These are phyloP conservation scores for Acanthamoeba triangularis DNA, from an alignment of 208 protist genomes.

Conservation along the genomic window DNA sequence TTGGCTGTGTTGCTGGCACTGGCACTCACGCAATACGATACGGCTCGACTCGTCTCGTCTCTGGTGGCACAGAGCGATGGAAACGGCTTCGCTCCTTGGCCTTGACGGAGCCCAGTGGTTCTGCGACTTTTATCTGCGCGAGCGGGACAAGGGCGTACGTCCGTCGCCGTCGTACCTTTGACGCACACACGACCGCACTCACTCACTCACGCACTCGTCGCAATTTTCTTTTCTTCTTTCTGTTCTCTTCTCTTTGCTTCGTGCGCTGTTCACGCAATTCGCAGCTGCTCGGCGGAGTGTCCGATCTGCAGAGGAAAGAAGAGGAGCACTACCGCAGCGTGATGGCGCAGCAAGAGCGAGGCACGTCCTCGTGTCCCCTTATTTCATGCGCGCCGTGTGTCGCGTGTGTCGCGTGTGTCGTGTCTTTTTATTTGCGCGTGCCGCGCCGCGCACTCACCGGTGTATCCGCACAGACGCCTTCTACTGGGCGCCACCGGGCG, in stretches of 20 bases:
- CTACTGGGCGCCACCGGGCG: conserved; percentile 71
- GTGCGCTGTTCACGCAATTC: no score
- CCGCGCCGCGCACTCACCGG: no score
- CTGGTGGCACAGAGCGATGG: conserved; percentile 79
- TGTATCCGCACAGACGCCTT: conserved; percentile 42
- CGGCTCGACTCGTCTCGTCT: no score
- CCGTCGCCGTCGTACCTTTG: no score
- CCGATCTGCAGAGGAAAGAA: conserved; percentile 20
- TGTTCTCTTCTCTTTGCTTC: no score
- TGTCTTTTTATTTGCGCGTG: no score
- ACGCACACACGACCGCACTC: background rate
- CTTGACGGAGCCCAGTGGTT: conserved; percentile 69
- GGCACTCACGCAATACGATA: no score
- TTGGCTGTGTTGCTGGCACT: no score
- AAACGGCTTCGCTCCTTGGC: conserved; percentile 71
- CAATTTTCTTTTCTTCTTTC: background rate
- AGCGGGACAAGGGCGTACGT: conserved; percentile 74
- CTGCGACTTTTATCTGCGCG: conserved; percentile 66
- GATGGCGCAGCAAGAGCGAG: background rate
- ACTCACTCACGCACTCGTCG: background rate
- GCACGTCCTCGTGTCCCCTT: background rate
- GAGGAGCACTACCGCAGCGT: background rate
- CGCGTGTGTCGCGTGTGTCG: no score
- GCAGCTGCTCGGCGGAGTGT: background rate
- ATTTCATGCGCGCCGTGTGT: no score